Evolutionary conservation across 768 basidiomycete genomes (phyloP).

Genomic region (Lepiota venenata): DNA sequence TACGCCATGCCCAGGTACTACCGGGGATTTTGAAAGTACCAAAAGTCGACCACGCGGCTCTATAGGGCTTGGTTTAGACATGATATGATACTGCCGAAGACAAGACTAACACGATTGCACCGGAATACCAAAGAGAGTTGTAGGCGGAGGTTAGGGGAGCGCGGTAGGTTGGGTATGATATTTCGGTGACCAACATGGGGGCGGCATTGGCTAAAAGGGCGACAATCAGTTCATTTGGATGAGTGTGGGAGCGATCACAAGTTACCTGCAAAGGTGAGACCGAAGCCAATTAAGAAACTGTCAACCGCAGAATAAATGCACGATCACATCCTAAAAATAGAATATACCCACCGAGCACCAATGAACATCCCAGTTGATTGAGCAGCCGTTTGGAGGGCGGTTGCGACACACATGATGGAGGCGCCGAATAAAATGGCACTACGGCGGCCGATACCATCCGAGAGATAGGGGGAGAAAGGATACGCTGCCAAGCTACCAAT

Average conservation of each 20-base stretch:
- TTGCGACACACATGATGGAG: conserved; percentile 64
- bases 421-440: conserved; percentile 66
- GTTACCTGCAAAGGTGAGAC: conserved; percentile 65
- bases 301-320: background rate
- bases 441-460: conserved; percentile 71
- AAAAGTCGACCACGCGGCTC: conserved; percentile 83
- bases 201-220: conserved; percentile 56
- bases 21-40: conserved; percentile 69
- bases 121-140: conserved; percentile 87
- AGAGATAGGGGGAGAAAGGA: conserved; percentile 68
- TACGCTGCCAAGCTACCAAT: conserved; percentile 67
- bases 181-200: conserved; percentile 80
- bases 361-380: conserved; percentile 77
- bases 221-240: background rate
- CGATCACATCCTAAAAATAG: background rate
- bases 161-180: conserved; percentile 84
- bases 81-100: background rate
- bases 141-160: conserved; percentile 74
- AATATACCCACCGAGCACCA: conserved; percentile 56
- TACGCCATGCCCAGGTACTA: conserved; percentile 77
- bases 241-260: background rate
- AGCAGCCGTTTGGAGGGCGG: conserved; percentile 67
- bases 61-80: conserved; percentile 16
- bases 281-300: conserved; percentile 73
- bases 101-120: conserved; percentile 62